Percentiles rank a stretch among this genome's conserved stretches.
phyloP scores from a whole-genome alignment of 805 yeast genomes.

The Barnettozyma siamensis region DNA sequence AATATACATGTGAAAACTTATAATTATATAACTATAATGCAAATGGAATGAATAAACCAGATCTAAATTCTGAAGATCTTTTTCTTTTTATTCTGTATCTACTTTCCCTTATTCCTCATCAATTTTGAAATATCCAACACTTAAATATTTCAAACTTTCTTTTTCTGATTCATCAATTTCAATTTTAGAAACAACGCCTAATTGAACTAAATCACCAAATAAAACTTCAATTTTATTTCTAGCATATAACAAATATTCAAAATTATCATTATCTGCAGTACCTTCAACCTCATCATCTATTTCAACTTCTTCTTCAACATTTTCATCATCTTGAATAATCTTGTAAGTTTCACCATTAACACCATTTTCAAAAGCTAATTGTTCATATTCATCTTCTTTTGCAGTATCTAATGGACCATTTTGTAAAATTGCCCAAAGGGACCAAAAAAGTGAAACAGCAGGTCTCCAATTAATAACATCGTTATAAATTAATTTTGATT shows the following conservation, averaged over 20 bases:
- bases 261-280: slow-evolving; percentile 47
- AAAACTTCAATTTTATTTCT: slow-evolving; percentile 67
- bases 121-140: slow-evolving; percentile 17
- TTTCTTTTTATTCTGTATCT: too few relatives aligned
- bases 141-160: slow-evolving; percentile 30
- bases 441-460: slow-evolving; percentile 74
- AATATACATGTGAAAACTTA: too few relatives aligned
- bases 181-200: slow-evolving; percentile 43
- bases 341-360: slow-evolving; percentile 50
- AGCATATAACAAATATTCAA: slow-evolving; percentile 73
- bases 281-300: slow-evolving; percentile 28
- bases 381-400: slow-evolving; percentile 10
- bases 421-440: slow-evolving; percentile 88
- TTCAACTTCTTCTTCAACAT: slow-evolving; percentile 24
- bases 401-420: slow-evolving; percentile 36
- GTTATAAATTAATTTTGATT: slow-evolving; percentile 49
- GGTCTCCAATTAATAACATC: slow-evolving; percentile 78
- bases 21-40: too few relatives aligned
- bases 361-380: slow-evolving; percentile 41
- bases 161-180: slow-evolving; percentile 27
- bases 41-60: too few relatives aligned
- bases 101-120: not conserved
- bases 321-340: slow-evolving; percentile 20
- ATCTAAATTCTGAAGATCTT: too few relatives aligned
- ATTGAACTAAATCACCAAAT: slow-evolving; percentile 65